Evolutionary conservation across 495 filamentous ascomycete genomes (phyloP).

Genomic region (Massariosphaeria phaeospora): DNA sequence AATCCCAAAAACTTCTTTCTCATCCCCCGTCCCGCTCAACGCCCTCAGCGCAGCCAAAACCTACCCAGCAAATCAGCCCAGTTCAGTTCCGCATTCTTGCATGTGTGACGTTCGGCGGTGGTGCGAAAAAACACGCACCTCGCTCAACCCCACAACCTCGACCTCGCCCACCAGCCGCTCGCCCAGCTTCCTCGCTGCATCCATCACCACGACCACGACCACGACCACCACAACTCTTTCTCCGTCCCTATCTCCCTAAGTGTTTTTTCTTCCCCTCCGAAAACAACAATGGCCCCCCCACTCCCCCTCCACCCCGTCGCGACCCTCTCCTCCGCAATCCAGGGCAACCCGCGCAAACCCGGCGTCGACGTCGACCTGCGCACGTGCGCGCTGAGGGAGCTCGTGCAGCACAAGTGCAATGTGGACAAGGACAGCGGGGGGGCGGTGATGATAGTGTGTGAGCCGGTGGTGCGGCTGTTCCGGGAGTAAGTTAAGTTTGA

Average conservation of each 20-base stretch:
- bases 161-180: conserved; percentile 60
- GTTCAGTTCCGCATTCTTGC: too few species aligned
- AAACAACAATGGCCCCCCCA: conserved; percentile 54
- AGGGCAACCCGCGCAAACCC: conserved; percentile 52
- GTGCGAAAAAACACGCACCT: too few species aligned
- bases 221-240: neutral
- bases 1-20: conserved; percentile 39
- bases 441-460: conserved; percentile 60
- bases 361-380: conserved; percentile 44
- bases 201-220: conserved; percentile 37
- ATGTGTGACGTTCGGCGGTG: too few species aligned
- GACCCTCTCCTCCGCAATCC: conserved; percentile 49
- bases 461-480: conserved; percentile 72
- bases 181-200: conserved; percentile 51
- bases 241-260: conserved; percentile 3
- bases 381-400: conserved; percentile 66
- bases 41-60: conserved; percentile 8
- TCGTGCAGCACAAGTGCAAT: conserved; percentile 79
- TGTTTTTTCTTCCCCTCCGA: neutral
- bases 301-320: conserved; percentile 52
- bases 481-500: conserved; percentile 56
- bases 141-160: conserved; percentile 57
- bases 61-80: conserved; percentile 6
- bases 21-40: neutral
- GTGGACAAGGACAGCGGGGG: conserved; percentile 42